phyloP scores from a whole-genome alignment of 169 alveolate species.

The Neospora caninum region DNA sequence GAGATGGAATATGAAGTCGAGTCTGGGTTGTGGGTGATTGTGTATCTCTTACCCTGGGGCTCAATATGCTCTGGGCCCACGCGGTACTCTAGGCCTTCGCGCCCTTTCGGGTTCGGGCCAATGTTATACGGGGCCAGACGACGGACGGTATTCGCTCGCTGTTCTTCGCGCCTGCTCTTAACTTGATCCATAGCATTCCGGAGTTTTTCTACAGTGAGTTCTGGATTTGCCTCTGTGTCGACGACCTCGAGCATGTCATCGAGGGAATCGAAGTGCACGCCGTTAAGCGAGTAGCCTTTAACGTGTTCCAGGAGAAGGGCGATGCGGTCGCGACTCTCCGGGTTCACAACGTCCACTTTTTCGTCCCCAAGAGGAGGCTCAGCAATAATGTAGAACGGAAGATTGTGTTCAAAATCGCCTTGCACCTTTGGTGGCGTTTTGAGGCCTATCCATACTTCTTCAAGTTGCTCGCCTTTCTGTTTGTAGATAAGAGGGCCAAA shows the following conservation, averaged over 20 bases:
- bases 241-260: constrained; percentile 66
- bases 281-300: constrained; percentile 69
- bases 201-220: neutral
- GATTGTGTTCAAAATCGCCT: neutral
- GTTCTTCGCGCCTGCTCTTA: neutral
- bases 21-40: constrained; percentile 66
- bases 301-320: constrained; percentile 49
- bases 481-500: constrained; percentile 67
- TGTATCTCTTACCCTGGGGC: constrained; percentile 76
- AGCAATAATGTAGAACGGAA: constrained; percentile 50
- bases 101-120: constrained; percentile 64
- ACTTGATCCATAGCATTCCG: neutral
- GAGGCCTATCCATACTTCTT: constrained; percentile 73
- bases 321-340: constrained; percentile 41
- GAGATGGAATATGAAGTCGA: constrained; percentile 70
- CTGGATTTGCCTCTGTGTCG: constrained; percentile 55
- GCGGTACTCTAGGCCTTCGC: constrained; percentile 75
- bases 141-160: constrained; percentile 44
- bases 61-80: constrained; percentile 79
- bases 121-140: constrained; percentile 51
- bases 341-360: constrained; percentile 4
- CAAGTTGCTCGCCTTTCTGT: constrained; percentile 45
- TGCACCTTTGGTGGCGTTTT: constrained; percentile 42
- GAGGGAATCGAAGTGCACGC: constrained; percentile 62
- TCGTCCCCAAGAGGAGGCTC: constrained; percentile 35